Evolutionary conservation across 257 asterid genomes (phyloP), one percentile per base, ranked within the genome.

Genomic region (Jaltomata sinuosa): DNA sequence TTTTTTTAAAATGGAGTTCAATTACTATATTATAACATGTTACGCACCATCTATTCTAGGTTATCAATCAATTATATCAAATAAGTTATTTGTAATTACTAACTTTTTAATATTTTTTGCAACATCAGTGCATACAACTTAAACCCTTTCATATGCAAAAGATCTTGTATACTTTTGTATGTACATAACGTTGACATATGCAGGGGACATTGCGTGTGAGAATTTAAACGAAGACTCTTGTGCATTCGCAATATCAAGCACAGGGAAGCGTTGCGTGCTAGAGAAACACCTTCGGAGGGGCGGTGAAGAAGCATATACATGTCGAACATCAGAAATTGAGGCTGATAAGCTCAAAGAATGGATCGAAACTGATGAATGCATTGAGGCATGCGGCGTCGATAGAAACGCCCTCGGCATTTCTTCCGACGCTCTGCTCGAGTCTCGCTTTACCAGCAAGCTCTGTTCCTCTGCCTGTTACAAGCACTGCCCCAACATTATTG

Each of bases 351-450:
- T 91, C 55, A 92, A 83, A 80, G 86, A 91, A 32, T 78, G 67
- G 91, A 85, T 95, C n/a, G 98, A 95, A 84, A 93, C 89, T 1
- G 94, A 91, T 6, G 86, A 88, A 8, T 95, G 98, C 89, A 81
- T 95, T 11, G 38, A 67, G 5, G 90, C 94, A 1, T 95, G 98
- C 64, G 95, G 95, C 0, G 85, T 95, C 34, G 91, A 92, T 27
- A 89, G 97, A 80, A 87, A 85, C 7, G 82, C 89, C 6, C 94
- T 94, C 6, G 98, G 98, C n/a, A 95, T 95, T 49, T 95, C 98
- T 10, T 95, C 98, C 0, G 98, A 95, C 15, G 88, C 91, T n/a
- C 91, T 95, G 16, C 34, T 94, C 21, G 98, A 94, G 10, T 77
- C 92, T 84, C 88, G 50, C 1, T 94, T 95, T 55, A 88, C 90